These are phyloP conservation scores for Alternaria rosae DNA, from an alignment of 2,329 filamentous ascomycete genomes.

Conservation along the genomic window DNA sequence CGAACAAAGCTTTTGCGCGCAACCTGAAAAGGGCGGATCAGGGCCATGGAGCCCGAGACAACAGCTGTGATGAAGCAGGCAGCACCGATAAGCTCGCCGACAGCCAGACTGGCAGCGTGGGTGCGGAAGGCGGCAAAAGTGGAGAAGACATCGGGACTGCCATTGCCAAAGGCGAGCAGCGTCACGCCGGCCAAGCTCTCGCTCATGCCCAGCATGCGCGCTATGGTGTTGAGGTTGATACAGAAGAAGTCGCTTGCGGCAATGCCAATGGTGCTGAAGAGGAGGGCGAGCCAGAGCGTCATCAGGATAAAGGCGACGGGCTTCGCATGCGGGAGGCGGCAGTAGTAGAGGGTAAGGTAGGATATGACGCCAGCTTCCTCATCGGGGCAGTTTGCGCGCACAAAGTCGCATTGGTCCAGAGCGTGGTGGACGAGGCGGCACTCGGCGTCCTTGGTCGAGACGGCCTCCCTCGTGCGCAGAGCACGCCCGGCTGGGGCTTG, in stretches of 20 bases:
- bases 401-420: slow-evolving; percentile 83
- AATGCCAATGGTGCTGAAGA: slow-evolving; percentile 97
- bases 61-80: slow-evolving; percentile 96
- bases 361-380: slow-evolving; percentile 89
- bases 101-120: slow-evolving; percentile 94
- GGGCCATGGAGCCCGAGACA: slow-evolving; percentile 94
- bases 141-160: slow-evolving; percentile 96
- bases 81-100: slow-evolving; percentile 93
- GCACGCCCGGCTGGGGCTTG: not conserved
- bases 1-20: slow-evolving; percentile 87
- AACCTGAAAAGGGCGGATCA: slow-evolving; percentile 94
- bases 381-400: slow-evolving; percentile 80
- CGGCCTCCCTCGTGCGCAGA: slow-evolving; percentile 26
- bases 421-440: slow-evolving; percentile 82
- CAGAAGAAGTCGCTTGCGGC: slow-evolving; percentile 99
- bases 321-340: slow-evolving; percentile 71
- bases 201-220: slow-evolving; percentile 86
- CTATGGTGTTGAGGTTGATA: slow-evolving; percentile 93
- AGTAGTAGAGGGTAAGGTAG: slow-evolving; percentile 93
- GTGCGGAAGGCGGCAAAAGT: slow-evolving; percentile 98
- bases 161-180: slow-evolving; percentile 95
- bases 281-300: slow-evolving; percentile 81
- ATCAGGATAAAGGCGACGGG: slow-evolving; percentile 81
- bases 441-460: slow-evolving; percentile 49
- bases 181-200: slow-evolving; percentile 97